Evolutionary conservation across 2,329 filamentous ascomycete genomes (phyloP), one percentile per base, ranked within the genome.

Genomic region (Xylariaceae sp.): DNA sequence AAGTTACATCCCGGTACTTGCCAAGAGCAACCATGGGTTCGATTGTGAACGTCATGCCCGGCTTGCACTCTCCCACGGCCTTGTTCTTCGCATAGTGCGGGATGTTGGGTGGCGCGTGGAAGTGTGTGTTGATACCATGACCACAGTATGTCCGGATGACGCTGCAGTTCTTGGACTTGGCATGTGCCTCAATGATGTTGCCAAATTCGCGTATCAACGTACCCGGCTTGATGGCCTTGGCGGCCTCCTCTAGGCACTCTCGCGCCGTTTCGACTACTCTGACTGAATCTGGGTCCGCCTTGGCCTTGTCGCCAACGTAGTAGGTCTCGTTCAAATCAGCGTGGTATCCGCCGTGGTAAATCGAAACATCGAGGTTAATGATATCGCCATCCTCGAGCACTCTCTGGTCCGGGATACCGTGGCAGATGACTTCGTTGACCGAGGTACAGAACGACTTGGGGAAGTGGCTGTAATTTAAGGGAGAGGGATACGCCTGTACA

Each of bases 31-130:
- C 92, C 94, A 99, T 99, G 13, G 94, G 94, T 77, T 99, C 94
- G 62, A 99, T 99, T 0, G 94, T 99, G 71, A 99, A 99, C 65
- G 92, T 96, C 92, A 97, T 97, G 56, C 94, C 94, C 0, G 90
- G 88, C 78, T 97, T 97, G 61, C 92, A 94, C 68, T 89, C 86
- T 53, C 94, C 94, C 1, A 97, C 89, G 0, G 93, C 91, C 83
- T 97, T 99, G 78, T 97, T 99, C 82, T 96, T 97, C 59, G 88
- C 93, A 71, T 99, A 99, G 75, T 99, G 94, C 4, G 94, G 94
- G 55, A 99, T 88, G 72, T 95, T 97, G 1, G 94, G 94, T 34
- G 92, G 86, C 73, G 87, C 89, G 76, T 99, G 94, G 82, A 99
- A 99, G 49, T 96, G 80, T 65, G 86, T 88, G 76, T 96, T 96